Evolutionary conservation across 331 rosid genomes (phyloP).

Genomic region (Cydonia oblonga): DNA sequence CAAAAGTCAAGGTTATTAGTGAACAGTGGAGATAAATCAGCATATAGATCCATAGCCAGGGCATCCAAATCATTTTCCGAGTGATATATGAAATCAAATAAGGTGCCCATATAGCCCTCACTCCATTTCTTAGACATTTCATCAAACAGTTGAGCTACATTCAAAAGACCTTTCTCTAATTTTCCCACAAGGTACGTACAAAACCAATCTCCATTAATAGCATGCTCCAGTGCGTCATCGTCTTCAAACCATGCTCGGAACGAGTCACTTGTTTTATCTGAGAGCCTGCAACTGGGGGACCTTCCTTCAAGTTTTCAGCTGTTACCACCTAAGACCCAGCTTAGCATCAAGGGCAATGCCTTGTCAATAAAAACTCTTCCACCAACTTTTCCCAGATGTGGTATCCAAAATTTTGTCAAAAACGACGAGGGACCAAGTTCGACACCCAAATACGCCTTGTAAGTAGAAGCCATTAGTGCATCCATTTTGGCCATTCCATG

Average conservation of each 20-base stretch:
- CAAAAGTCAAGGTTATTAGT: no score
- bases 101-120: background rate
- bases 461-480: slow-evolving; percentile 91
- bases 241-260: slow-evolving; percentile 71
- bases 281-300: slow-evolving; percentile 67
- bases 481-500: slow-evolving; percentile 99
- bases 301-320: slow-evolving; percentile 95
- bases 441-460: slow-evolving; percentile 79
- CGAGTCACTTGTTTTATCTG: slow-evolving; percentile 79
- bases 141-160: no score
- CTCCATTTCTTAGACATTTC: background rate
- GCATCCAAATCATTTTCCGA: no score
- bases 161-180: no score
- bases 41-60: no score
- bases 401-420: slow-evolving; percentile 80
- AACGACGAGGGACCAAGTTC: slow-evolving; percentile 92
- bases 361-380: slow-evolving; percentile 69
- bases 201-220: slow-evolving; percentile 56
- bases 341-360: slow-evolving; percentile 82
- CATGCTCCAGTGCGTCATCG: slow-evolving; percentile 82
- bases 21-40: no score
- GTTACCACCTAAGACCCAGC: slow-evolving; percentile 95
- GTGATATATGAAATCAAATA: background rate
- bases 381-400: slow-evolving; percentile 91
- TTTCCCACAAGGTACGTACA: no score